Conservation (phyloP, 179 eudicot species). For the Amaranthus tricolor region DNA sequence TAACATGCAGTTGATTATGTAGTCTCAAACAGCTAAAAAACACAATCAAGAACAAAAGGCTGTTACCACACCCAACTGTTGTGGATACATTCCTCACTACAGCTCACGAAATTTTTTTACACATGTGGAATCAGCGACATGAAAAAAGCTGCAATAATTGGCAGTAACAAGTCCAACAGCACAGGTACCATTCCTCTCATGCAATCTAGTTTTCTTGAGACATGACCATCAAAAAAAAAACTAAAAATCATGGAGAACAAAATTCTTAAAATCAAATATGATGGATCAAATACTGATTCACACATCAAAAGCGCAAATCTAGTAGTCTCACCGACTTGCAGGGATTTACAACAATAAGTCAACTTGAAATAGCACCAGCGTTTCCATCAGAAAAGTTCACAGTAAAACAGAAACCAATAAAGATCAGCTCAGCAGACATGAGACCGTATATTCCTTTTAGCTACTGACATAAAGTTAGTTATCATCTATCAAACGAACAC, state of each 20-base stretch:
- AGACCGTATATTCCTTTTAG: background rate
- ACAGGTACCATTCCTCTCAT: slow-evolving; percentile 14
- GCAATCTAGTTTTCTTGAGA: background rate
- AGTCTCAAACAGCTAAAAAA: slow-evolving; percentile 10
- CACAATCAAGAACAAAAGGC: slow-evolving; percentile 19
- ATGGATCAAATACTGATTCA: background rate
- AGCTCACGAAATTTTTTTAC: slow-evolving; percentile 7
- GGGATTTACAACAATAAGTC: slow-evolving; percentile 6
- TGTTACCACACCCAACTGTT: slow-evolving; percentile 32
- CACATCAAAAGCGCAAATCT: background rate
- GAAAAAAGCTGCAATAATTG: slow-evolving; percentile 11
- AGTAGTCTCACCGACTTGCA: slow-evolving; percentile 28
- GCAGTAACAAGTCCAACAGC: slow-evolving; percentile 16
- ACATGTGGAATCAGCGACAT: slow-evolving; percentile 7
- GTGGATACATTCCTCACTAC: slow-evolving; percentile 10
- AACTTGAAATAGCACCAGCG: slow-evolving; percentile 16
- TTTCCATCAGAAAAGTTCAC: slow-evolving; percentile 14
- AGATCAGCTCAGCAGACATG: slow-evolving; percentile 7
- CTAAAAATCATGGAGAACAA: slow-evolving; percentile 16
- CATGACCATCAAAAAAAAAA: background rate
- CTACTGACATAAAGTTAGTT: slow-evolving; percentile 14
- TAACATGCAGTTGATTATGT: background rate
- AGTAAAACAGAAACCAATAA: background rate
- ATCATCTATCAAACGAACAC: slow-evolving; percentile 28
- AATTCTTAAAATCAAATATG: slow-evolving; percentile 14